Evolutionary conservation across 2,329 filamentous ascomycete species (phyloP), one percentile per base, ranked within the genome.

Genomic region (Elsinoe necatrix): DNA sequence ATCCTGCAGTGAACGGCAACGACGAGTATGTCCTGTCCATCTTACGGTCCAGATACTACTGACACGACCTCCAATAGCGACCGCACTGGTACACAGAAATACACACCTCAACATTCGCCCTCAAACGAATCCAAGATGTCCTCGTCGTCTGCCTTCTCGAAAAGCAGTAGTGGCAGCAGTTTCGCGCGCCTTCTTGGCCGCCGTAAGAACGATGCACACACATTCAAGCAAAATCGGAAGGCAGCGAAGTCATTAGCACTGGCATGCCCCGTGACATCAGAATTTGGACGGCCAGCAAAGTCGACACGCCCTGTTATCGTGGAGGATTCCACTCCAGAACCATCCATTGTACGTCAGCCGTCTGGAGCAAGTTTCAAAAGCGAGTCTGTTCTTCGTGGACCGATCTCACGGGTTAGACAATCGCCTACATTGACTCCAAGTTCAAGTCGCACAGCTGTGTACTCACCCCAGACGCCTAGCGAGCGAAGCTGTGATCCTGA

Each of bases 211-310:
- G 54, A 56, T 37, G 39, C 39, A 31, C 54, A 37, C 16, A 37
- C 42, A 14, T 56, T 56, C 54, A 56, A 48, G 27, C 54, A 39
- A 41, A 45, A 42, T 18, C 31, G 41, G 18, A 56, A 56, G 14
- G 54, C 54, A 12, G 54, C 54, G 1, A 48, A 37, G n/a, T 23
- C 54, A 8, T 29, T 56, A 9, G 54, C 39, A 23, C 14, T 47
- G 9, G 54, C 54, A 14, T 47, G 42, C 18, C 29, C 39, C 4
- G 23, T 16, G 4, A 47, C 41, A 9, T 25, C 39, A 2, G 42
- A 25, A 16, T 42, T 16, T 11, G 39, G 29, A 16, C 2, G 21
- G 27, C 21, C 29, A 14, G 7, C 42, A 6, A 56, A 20, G 20
- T 34, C 54, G 5, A 21, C 42, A 9, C 23, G 21, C 5, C 54